Percentiles rank a stretch among this genome's conserved stretches.
Conservation (phyloP, 73 alveolate species). For the Loxodes magnus region DNA sequence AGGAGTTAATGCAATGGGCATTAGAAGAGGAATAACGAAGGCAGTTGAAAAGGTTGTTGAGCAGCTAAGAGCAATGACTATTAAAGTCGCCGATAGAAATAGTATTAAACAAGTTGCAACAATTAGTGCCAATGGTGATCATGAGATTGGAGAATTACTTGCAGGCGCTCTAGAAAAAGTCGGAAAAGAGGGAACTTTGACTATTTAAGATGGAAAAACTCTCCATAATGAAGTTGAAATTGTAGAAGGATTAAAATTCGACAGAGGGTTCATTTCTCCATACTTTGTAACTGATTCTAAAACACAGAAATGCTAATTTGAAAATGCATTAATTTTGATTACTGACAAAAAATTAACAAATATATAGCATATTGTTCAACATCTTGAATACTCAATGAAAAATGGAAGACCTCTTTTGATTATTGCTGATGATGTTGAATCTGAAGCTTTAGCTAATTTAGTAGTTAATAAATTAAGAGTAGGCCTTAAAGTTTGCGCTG, state of each 20-base stretch:
- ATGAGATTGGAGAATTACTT: conserved; percentile 81
- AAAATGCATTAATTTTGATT: conserved; percentile 84
- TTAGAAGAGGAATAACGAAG: conserved; percentile 89
- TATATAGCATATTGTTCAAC: conserved; percentile 74
- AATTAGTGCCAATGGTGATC: conserved; percentile 94
- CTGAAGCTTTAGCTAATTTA: conserved; percentile 89
- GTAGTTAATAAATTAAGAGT: conserved; percentile 92
- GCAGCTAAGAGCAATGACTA: conserved; percentile 52
- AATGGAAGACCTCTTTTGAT: conserved; percentile 71
- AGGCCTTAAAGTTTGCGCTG: conserved; percentile 94
- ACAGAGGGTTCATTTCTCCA: conserved; percentile 97
- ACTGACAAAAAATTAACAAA: conserved; percentile 89
- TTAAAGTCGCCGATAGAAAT: background rate
- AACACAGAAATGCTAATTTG: conserved; percentile 74
- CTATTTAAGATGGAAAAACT: conserved; percentile 89
- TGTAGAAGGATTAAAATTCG: conserved; percentile 94
- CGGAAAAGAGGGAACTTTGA: conserved; percentile 96
- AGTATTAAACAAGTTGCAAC: conserved; percentile 77
- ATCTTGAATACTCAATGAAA: conserved; percentile 79
- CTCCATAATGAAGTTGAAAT: conserved; percentile 93
- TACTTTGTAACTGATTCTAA: conserved; percentile 93
- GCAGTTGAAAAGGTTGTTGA: conserved; percentile 86
- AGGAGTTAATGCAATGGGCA: conserved; percentile 97
- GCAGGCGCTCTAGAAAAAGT: conserved; percentile 86
- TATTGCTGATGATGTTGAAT: conserved; percentile 95